Conservation (phyloP, 257 asterid species). For the Solanum commersonii region DNA sequence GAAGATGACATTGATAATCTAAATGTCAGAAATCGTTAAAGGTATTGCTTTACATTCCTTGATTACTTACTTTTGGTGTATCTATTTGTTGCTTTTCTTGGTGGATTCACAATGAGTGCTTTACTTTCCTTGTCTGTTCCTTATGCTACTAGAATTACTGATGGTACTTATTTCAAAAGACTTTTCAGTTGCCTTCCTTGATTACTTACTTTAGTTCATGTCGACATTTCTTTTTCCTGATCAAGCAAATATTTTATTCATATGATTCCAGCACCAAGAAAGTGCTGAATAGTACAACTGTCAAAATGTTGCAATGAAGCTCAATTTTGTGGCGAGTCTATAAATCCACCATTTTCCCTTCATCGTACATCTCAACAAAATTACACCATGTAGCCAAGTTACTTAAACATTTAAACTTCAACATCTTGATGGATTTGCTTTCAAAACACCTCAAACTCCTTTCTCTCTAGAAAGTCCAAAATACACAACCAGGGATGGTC, state of each 20-base stretch:
- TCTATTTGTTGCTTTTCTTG: neutral
- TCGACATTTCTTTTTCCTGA: neutral
- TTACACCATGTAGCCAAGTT: neutral
- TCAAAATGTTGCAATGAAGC: neutral
- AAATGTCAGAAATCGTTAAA: slow-evolving; percentile 7
- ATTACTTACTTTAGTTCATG: neutral
- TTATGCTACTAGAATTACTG: neutral
- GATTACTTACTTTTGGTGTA: neutral
- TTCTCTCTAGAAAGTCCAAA: neutral
- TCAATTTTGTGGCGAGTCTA: neutral
- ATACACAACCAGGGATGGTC: neutral
- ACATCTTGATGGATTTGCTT: neutral
- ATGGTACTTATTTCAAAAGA: neutral
- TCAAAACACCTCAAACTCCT: neutral
- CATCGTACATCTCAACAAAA: neutral
- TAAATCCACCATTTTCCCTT: neutral
- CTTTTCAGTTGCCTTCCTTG: neutral
- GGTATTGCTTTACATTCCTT: slow-evolving; percentile 14
- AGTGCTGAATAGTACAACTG: neutral
- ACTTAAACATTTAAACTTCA: neutral
- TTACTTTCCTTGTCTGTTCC: neutral
- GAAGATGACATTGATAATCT: slow-evolving; percentile 28
- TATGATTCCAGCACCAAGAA: neutral
- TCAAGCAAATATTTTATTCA: neutral
- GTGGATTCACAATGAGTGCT: neutral